Evolutionary conservation across 257 asterid species (phyloP).

Genomic region (Ocimum tenuiflorum): DNA sequence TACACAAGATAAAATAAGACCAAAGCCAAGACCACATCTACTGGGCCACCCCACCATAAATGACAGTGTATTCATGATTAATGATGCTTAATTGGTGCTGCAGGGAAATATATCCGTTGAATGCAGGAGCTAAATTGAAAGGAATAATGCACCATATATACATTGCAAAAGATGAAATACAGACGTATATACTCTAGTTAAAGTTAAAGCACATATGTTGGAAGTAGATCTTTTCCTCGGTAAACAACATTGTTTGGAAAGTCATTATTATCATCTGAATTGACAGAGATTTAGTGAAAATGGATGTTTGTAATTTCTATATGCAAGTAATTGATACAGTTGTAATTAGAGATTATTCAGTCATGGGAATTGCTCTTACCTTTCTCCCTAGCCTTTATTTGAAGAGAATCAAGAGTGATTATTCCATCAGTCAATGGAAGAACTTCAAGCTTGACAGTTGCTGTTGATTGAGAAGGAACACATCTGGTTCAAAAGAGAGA

Average conservation of each 20-base stretch:
- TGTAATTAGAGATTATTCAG: constrained; percentile 12
- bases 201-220: background rate
- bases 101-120: too few species aligned
- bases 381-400: constrained; percentile 77
- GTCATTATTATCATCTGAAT: background rate
- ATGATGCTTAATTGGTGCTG: too few species aligned
- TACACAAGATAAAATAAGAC: background rate
- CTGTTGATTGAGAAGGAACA: constrained; percentile 81
- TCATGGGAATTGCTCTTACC: constrained; percentile 34
- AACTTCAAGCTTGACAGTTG: constrained; percentile 93
- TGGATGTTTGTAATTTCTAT: background rate
- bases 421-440: constrained; percentile 97
- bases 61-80: too few species aligned
- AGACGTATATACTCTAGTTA: background rate
- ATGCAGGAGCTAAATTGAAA: background rate
- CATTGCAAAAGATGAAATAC: background rate
- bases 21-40: background rate
- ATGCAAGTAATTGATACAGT: background rate
- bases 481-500: constrained; percentile 43
- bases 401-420: constrained; percentile 91
- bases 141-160: background rate
- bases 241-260: background rate
- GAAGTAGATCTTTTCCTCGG: background rate
- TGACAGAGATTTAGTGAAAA: background rate
- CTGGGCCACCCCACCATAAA: constrained; percentile 4